Base-by-base conservation (phyloP, 2,329 filamentous ascomycete genomes). In the Fusarium sp. region DNA sequence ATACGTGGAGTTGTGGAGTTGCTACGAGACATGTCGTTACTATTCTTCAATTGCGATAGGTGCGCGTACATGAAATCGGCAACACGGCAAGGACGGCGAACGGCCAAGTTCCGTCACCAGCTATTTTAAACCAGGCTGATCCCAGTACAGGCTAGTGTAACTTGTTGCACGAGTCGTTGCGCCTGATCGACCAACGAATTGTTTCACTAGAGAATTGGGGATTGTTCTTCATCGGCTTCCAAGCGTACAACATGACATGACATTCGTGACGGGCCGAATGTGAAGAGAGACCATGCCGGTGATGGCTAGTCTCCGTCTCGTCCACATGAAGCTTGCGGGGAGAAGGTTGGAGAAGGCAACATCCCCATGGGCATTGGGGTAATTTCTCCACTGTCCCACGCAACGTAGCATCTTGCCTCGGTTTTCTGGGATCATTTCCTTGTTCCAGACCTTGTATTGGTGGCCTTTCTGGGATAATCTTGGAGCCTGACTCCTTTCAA, bases 201-300 rank as follows among this genome's bases (percentile, higher is more conserved):
- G 23, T 55, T 54, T 39, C 49, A 54, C 11, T 55, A 10, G 31
- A 10, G 20, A 25, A 31, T 43, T 14, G 11, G 23, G 31, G 48
- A 37, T 33, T n/a, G 25, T 18, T 47, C 21, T 8, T 17, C 15
- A 37, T 7, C 33, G 5, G 33, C 17, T 33, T 39, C 25, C 29
- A 56, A 45, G 33, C 33, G 41, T 31, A n/a, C n/a, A n/a, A n/a
- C n/a, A n/a, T n/a, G n/a, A n/a, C n/a, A 31, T 45, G 27, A 17
- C 20, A 20, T 43, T 29, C 20, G 10, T 29, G 49, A 59, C 53
- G 56, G 56, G 53, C 56, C 56, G 56, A 59, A 50, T 59, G 25
- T 14, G 50, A 14, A 31, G n/a, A 58, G 29, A n/a, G 21, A 35
- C 20, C 36, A 41, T 58, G 29, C 9, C 36, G 29, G 39, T 50